These are phyloP conservation scores for Ascoidea tarda DNA, from an alignment of 805 yeast genomes.

Conservation along the genomic window DNA sequence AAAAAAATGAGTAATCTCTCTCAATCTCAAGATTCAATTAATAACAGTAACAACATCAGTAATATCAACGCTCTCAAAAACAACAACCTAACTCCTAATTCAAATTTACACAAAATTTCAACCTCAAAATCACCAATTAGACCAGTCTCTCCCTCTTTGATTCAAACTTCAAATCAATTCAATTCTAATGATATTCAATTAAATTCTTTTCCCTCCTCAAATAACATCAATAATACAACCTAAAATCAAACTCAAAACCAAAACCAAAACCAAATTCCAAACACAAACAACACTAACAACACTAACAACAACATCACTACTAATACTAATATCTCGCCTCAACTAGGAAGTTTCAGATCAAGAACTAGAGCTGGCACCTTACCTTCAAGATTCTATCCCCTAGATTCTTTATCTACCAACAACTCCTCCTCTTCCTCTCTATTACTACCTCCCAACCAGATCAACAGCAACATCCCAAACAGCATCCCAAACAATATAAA, in stretches of 20 bases:
- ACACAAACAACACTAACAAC: too few relatives aligned
- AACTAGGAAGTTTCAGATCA: slow-evolving; percentile 29
- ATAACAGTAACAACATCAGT: not conserved
- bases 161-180: not conserved
- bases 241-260: not conserved
- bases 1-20: too few relatives aligned
- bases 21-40: not conserved
- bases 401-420: slow-evolving; percentile 10
- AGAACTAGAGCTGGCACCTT: slow-evolving; percentile 72
- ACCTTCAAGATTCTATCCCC: slow-evolving; percentile 42
- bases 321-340: not conserved
- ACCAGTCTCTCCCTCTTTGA: not conserved
- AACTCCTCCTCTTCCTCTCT: slow-evolving; percentile 11
- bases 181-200: not conserved
- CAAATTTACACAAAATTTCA: not conserved
- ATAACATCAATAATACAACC: not conserved
- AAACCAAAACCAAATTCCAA: too few relatives aligned
- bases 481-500: slow-evolving; percentile 7
- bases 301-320: too few relatives aligned
- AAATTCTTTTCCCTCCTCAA: not conserved
- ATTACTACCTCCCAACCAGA: slow-evolving; percentile 11
- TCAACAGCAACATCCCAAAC: slow-evolving; percentile 1
- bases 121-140: not conserved
- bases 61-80: too few relatives aligned
- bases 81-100: not conserved